Evolutionary conservation across 106 monocot species (phyloP).

Genomic region (Xerophyta viscosa): DNA sequence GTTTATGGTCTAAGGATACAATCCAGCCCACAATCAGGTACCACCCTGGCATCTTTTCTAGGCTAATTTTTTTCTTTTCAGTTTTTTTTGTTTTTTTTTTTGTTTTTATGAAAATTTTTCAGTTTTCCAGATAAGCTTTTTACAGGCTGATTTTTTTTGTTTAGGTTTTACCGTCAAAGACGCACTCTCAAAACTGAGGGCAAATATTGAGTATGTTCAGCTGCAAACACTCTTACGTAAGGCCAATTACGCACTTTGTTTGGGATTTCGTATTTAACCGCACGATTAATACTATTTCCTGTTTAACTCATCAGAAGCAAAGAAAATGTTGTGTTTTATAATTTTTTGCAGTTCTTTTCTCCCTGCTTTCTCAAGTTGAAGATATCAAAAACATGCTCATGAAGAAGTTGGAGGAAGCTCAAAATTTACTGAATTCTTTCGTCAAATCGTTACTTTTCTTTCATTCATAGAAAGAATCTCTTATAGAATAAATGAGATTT

Average conservation of each 20-base stretch:
- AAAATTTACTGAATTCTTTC: constrained; percentile 10
- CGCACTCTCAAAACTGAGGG: constrained; percentile 22
- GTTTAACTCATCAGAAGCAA: too few relatives aligned
- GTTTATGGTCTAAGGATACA: constrained; percentile 46
- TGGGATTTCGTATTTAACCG: background rate
- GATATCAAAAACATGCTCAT: constrained; percentile 20
- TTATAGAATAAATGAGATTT: too few relatives aligned
- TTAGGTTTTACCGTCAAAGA: constrained; percentile 22
- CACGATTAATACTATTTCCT: too few relatives aligned
- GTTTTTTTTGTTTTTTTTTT: too few relatives aligned
- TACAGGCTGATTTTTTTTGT: background rate
- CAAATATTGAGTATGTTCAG: constrained; percentile 44
- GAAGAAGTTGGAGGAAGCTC: constrained; percentile 18
- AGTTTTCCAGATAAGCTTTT: background rate
- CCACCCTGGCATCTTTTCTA: background rate
- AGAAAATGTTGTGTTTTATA: too few relatives aligned
- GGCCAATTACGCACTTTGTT: background rate
- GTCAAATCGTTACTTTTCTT: constrained; percentile 12
- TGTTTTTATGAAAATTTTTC: too few relatives aligned
- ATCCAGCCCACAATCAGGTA: constrained; percentile 30
- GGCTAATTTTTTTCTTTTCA: background rate
- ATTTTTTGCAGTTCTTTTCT: constrained; percentile 40
- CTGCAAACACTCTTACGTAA: constrained; percentile 62
- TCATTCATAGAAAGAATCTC: constrained; percentile 3
- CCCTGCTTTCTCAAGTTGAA: constrained; percentile 47